phyloP scores from a whole-genome alignment of 148 eudicot genomes.

The Chenopodium quinoa region DNA sequence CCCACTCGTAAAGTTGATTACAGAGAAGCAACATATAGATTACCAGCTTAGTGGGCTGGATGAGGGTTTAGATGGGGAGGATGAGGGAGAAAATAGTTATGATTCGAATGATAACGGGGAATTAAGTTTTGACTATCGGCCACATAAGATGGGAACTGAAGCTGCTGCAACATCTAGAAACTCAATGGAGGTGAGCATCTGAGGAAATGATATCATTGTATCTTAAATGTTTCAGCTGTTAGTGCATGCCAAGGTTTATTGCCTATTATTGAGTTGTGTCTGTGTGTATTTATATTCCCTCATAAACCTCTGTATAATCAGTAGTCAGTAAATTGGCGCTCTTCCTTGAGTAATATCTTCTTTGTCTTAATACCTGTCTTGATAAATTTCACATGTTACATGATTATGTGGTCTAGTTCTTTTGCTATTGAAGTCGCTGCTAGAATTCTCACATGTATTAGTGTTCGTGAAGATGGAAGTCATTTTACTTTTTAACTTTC shows the following conservation, averaged over 20 bases:
- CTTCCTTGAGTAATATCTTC: background rate
- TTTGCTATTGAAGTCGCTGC: background rate
- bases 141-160: constrained; percentile 58
- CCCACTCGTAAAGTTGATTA: constrained; percentile 52
- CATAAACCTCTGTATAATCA: background rate
- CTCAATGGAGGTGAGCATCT: constrained; percentile 79
- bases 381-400: constrained; percentile 4
- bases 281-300: background rate
- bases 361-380: background rate
- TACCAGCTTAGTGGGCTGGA: constrained; percentile 65
- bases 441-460: background rate
- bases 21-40: constrained; percentile 89
- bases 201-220: background rate
- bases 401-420: background rate
- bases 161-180: constrained; percentile 50
- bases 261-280: background rate
- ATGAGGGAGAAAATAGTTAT: constrained; percentile 50
- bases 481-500: background rate
- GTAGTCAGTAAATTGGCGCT: background rate
- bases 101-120: constrained; percentile 61
- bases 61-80: constrained; percentile 55
- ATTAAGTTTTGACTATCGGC: constrained; percentile 70
- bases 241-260: background rate
- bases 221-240: background rate
- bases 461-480: background rate